A percentile compares a stretch with the other conserved stretches of the same genome.
These are phyloP conservation scores for Kwoniella mangroviensis DNA, from an alignment of 768 basidiomycete genomes.

Conservation along the genomic window DNA sequence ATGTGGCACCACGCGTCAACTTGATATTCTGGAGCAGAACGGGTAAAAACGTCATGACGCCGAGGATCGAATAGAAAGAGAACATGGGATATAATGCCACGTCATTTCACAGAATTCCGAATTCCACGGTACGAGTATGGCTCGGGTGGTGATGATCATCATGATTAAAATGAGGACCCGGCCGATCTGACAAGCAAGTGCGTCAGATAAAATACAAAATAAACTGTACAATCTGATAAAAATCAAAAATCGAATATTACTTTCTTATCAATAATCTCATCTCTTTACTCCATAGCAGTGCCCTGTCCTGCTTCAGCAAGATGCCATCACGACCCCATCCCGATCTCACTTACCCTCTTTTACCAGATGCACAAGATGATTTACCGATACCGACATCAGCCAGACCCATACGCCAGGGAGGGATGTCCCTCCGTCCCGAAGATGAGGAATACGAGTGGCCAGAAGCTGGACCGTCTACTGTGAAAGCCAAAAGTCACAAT, in stretches of 20 bases:
- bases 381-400: slow-evolving; percentile 6
- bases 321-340: slow-evolving; percentile 22
- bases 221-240: slow-evolving; percentile 9
- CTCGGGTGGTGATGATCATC: background rate
- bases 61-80: background rate
- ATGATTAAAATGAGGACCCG: background rate
- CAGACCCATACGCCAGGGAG: slow-evolving; percentile 20
- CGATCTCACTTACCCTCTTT: slow-evolving; percentile 18
- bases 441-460: slow-evolving; percentile 43
- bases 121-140: background rate
- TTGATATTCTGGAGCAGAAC: background rate
- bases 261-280: background rate
- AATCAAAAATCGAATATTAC: slow-evolving; percentile 1
- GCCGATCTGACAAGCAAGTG: background rate
- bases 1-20: background rate
- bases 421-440: slow-evolving; percentile 16
- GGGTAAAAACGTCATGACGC: background rate
- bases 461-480: slow-evolving; percentile 42
- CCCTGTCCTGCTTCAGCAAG: background rate
- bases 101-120: background rate
- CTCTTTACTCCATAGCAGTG: background rate
- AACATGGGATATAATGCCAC: background rate
- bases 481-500: background rate
- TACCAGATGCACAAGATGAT: slow-evolving; percentile 28
- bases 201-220: background rate